Evolutionary conservation across 352 stramenopile genomes (phyloP).

Genomic region (Phytophthora ohioensis): DNA sequence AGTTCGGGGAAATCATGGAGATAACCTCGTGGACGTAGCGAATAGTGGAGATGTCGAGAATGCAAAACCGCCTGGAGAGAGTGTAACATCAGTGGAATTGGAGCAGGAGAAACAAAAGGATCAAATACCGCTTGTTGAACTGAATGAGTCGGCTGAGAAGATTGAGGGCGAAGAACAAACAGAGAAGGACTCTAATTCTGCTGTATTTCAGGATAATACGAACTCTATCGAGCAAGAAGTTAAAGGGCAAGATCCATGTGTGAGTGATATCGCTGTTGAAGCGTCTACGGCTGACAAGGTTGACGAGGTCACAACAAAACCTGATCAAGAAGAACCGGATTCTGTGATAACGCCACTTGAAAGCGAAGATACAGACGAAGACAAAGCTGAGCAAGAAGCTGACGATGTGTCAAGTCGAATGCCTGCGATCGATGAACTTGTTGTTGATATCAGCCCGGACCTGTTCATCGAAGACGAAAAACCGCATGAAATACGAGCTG

Average conservation of each 20-base stretch:
- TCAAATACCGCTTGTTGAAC: neutral
- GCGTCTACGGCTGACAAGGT: neutral
- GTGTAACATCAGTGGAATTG: no score
- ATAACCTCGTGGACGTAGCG: neutral
- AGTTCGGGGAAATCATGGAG: neutral
- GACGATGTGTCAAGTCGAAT: neutral
- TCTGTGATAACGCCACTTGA: no score
- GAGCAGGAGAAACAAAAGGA: neutral
- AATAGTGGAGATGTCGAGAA: neutral
- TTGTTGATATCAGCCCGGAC: neutral
- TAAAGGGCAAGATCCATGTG: neutral
- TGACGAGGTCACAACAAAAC: neutral
- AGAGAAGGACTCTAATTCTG: neutral
- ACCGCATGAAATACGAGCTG: neutral
- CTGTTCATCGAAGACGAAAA: neutral
- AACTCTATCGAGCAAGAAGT: neutral
- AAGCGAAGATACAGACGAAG: neutral
- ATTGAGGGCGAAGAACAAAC: neutral
- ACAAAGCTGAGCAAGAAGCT: neutral
- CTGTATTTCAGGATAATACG: neutral
- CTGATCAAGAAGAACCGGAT: neutral
- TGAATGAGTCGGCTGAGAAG: neutral
- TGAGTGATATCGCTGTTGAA: conserved; percentile 1
- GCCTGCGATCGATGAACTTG: neutral
- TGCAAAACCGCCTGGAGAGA: neutral